phyloP scores from a whole-genome alignment of 2,329 filamentous ascomycete genomes.

The Verticillium klebahnii region DNA sequence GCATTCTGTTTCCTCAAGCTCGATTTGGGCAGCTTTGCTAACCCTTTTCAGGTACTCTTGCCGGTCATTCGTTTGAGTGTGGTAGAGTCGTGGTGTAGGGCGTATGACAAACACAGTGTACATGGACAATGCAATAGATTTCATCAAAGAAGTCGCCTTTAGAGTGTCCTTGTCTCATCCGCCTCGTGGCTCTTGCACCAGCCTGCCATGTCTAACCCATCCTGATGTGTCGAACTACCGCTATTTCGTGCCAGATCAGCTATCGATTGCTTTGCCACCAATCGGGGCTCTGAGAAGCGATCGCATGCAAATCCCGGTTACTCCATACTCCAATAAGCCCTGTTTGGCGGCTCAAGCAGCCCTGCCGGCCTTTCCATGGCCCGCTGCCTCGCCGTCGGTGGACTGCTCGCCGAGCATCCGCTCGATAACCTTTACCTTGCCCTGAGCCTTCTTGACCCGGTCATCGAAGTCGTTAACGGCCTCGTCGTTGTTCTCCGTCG shows the following conservation, averaged over 20 bases:
- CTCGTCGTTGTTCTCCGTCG: constrained; percentile 80
- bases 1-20: background rate
- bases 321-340: background rate
- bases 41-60: constrained; percentile 53
- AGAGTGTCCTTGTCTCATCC: background rate
- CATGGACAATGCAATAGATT: constrained; percentile 22
- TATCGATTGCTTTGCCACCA: background rate
- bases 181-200: no score
- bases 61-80: constrained; percentile 52
- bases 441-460: constrained; percentile 73
- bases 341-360: background rate
- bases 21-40: constrained; percentile 19
- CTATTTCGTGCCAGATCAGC: background rate
- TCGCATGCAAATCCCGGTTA: background rate
- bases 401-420: constrained; percentile 49
- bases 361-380: background rate
- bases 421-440: constrained; percentile 82
- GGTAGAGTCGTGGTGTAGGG: constrained; percentile 17
- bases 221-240: no score
- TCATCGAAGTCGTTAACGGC: constrained; percentile 91
- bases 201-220: no score
- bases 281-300: background rate
- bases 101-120: constrained; percentile 17
- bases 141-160: constrained; percentile 7
- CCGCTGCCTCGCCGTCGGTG: background rate